These are phyloP conservation scores for Salix arbutifolia DNA, from an alignment of 345 rosid species.

Conservation along the genomic window DNA sequence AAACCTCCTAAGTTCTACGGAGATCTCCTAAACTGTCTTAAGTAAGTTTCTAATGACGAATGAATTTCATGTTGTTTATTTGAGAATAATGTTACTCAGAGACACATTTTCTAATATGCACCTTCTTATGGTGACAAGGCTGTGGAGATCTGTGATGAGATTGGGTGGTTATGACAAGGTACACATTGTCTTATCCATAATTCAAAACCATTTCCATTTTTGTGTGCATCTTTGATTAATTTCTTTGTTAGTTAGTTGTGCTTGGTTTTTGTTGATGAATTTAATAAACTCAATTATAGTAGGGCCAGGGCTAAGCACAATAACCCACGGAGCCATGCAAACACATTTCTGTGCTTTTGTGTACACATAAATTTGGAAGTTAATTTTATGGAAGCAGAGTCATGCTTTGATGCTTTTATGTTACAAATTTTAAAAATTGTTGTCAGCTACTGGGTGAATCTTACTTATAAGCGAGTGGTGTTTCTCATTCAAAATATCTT, in stretches of 20 bases:
- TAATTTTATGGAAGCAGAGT: not conserved
- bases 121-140: constrained; percentile 32
- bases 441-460: too few species aligned
- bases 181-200: not conserved
- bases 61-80: not conserved
- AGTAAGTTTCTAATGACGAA: constrained; percentile 35
- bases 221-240: not conserved
- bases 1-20: constrained; percentile 73
- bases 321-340: not conserved
- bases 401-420: not conserved
- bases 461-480: not conserved
- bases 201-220: not conserved
- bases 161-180: constrained; percentile 81
- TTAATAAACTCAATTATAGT: not conserved
- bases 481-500: not conserved
- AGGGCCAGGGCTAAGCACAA: not conserved
- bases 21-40: constrained; percentile 62
- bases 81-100: not conserved
- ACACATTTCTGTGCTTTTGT: not conserved
- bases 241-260: not conserved
- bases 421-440: not conserved
- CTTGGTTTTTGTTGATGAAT: not conserved
- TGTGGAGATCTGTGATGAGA: constrained; percentile 66
- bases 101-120: not conserved
- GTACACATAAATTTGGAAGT: not conserved